Conservation (phyloP, 2,329 filamentous ascomycete species). For the Claviceps digitariae region DNA sequence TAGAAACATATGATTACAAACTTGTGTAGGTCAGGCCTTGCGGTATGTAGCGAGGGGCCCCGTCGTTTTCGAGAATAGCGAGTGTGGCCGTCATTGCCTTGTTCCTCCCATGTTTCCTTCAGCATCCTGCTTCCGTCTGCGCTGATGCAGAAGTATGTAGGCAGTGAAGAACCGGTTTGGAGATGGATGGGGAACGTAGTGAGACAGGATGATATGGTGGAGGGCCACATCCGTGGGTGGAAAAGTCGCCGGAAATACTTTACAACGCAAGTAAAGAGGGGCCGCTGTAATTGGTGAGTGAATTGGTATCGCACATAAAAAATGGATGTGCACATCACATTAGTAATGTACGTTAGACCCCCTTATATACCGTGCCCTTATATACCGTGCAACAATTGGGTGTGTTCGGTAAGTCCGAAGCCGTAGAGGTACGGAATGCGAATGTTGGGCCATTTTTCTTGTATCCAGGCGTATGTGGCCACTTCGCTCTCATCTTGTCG, state of each 20-base stretch:
- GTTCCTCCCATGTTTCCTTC: background rate
- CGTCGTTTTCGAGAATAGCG: background rate
- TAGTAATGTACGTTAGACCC: too few relatives aligned
- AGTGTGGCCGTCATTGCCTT: background rate
- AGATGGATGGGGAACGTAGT: background rate
- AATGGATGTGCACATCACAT: too few relatives aligned
- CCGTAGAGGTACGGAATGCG: background rate
- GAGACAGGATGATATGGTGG: background rate
- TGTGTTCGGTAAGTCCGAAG: background rate
- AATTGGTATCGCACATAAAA: too few relatives aligned
- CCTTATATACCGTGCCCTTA: too few relatives aligned
- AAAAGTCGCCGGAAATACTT: background rate
- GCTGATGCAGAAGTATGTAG: background rate
- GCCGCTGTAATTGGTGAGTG: background rate
- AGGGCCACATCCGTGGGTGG: background rate
- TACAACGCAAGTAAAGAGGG: background rate
- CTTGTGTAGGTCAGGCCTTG: background rate
- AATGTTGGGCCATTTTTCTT: background rate
- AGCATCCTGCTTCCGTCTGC: background rate
- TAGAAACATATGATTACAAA: background rate
- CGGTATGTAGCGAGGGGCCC: background rate
- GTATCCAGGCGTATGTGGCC: background rate
- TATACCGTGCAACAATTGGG: too few relatives aligned
- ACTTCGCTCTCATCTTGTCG: background rate
- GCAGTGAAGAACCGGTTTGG: background rate